Evolutionary conservation across 306 rosid species (phyloP).

Genomic region (Betula pendula): DNA sequence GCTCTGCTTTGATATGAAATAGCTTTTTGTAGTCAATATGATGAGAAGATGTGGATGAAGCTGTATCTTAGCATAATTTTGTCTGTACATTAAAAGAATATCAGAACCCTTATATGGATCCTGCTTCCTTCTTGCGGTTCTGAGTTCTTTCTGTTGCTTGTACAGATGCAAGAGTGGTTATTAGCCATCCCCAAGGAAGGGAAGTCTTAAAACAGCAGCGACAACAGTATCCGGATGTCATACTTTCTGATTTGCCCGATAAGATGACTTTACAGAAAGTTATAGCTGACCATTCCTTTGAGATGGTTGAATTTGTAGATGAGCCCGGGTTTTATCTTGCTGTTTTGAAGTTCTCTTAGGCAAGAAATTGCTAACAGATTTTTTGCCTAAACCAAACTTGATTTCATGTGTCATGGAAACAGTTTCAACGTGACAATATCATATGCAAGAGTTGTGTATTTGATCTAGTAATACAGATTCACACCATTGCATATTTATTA

Average conservation of each 20-base stretch:
- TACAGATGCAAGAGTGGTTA: slow-evolving; percentile 76
- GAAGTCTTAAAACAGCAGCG: slow-evolving; percentile 56
- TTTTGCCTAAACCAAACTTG: background rate
- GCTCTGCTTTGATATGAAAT: background rate
- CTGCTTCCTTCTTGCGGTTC: background rate
- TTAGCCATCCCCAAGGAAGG: slow-evolving; percentile 88
- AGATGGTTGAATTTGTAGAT: slow-evolving; percentile 61
- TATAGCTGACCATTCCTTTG: slow-evolving; percentile 63
- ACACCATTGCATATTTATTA: too few species aligned
- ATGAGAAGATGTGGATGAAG: background rate
- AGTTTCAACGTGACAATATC: slow-evolving; percentile 1
- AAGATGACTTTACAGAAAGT: slow-evolving; percentile 50
- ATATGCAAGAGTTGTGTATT: background rate
- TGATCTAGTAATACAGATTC: background rate
- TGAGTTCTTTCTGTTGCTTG: slow-evolving; percentile 22
- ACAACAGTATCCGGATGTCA: slow-evolving; percentile 52
- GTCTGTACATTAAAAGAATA: background rate
- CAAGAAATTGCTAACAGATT: slow-evolving; percentile 3
- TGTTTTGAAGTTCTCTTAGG: slow-evolving; percentile 49
- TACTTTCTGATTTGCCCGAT: slow-evolving; percentile 73
- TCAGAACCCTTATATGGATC: background rate
- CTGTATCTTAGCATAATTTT: slow-evolving; percentile 7
- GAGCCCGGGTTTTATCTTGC: slow-evolving; percentile 69
- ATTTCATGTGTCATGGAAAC: background rate
- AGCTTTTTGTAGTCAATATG: background rate